phyloP scores from a whole-genome alignment of 1,139 yeast species.

The Scheffersomyces segobiensis region DNA sequence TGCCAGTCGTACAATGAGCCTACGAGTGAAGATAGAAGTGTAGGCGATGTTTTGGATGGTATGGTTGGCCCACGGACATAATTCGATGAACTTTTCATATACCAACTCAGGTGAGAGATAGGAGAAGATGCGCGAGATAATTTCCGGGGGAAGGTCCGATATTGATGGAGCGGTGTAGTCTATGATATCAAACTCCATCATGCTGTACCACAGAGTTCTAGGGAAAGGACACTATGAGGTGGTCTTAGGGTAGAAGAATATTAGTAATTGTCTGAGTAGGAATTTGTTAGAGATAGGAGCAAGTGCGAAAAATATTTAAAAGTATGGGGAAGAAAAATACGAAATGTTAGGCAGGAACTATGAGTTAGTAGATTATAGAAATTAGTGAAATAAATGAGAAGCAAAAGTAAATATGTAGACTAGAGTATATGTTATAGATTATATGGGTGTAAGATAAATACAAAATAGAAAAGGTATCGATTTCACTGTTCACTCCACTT shows the following conservation, averaged over 20 bases:
- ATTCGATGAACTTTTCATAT: slow-evolving; percentile 14
- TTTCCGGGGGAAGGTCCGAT: slow-evolving; percentile 12
- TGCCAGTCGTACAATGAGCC: slow-evolving; percentile 4
- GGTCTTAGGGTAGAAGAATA: background rate
- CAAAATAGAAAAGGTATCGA: too few species aligned
- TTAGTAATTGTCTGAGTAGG: background rate
- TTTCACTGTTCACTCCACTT: too few species aligned
- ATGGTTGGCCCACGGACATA: slow-evolving; percentile 3
- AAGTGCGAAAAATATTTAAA: background rate
- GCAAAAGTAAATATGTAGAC: background rate
- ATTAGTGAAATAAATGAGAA: background rate
- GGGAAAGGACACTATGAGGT: background rate
- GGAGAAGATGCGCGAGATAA: slow-evolving; percentile 12
- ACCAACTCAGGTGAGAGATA: slow-evolving; percentile 10
- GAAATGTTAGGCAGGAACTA: background rate
- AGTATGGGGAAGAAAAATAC: background rate
- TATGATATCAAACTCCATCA: background rate
- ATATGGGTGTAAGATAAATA: too few species aligned
- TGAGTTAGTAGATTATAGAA: background rate
- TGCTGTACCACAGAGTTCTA: background rate
- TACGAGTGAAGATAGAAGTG: slow-evolving; percentile 4
- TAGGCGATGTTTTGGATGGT: slow-evolving; percentile 8
- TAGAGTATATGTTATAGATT: background rate
- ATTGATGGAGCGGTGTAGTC: background rate
- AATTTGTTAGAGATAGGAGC: background rate